phyloP scores from a whole-genome alignment of 108 stramenopile genomes.

The Discostella stelligeroides region DNA sequence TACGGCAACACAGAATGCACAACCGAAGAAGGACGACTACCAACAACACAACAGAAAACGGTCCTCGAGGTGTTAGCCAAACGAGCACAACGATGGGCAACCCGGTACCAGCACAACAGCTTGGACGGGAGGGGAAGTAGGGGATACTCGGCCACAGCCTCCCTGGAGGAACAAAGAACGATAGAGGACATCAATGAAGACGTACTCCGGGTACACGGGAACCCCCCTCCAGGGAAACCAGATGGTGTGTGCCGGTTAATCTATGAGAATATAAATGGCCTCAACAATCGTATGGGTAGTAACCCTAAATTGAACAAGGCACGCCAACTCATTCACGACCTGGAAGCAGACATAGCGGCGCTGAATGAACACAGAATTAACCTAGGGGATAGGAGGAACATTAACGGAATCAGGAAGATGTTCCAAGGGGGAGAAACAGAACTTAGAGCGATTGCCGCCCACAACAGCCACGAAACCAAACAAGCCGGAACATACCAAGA shows the following conservation, averaged over 20 bases:
- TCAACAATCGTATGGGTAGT: background rate
- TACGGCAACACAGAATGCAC: too few species aligned
- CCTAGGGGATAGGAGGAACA: background rate
- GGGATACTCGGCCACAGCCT: too few species aligned
- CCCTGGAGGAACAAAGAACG: background rate
- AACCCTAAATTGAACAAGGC: background rate
- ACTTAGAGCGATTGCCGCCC: background rate
- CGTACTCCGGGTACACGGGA: background rate
- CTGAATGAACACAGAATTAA: background rate
- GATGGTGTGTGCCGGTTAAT: background rate
- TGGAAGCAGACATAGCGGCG: background rate
- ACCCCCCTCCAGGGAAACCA: background rate
- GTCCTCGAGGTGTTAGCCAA: too few species aligned
- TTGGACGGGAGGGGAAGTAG: too few species aligned
- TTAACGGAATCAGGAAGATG: background rate
- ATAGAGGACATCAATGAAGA: background rate
- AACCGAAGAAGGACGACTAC: too few species aligned
- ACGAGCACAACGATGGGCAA: too few species aligned
- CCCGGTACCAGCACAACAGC: too few species aligned
- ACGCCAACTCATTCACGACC: background rate
- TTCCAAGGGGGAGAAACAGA: background rate
- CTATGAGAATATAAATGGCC: slow-evolving; percentile 1
- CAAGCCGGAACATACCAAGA: background rate
- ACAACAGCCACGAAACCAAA: background rate
- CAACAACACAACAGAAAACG: too few species aligned